Percentiles rank a stretch among this genome's conserved stretches.
phyloP scores from a whole-genome alignment of 257 asterid species.

The Solanum raphanifolium region DNA sequence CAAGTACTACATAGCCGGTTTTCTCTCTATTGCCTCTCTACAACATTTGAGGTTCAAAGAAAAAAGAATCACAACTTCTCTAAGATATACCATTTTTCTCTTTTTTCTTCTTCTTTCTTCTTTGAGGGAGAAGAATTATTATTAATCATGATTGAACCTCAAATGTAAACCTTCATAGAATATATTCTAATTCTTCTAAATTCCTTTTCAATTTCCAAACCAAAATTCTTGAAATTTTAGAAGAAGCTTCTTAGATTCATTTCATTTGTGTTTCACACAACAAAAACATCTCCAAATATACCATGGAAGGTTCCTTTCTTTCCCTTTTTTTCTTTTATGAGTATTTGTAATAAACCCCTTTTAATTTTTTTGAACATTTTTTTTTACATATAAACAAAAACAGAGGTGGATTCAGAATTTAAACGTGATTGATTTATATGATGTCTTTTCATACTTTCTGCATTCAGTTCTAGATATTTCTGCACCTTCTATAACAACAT shows the following conservation, averaged over 20 bases:
- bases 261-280: neutral
- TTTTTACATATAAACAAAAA: neutral
- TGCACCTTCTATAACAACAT: neutral
- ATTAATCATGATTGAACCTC: constrained; percentile 5
- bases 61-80: constrained; percentile 29
- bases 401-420: neutral
- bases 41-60: neutral
- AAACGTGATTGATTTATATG: neutral
- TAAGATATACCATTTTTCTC: neutral
- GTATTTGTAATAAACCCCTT: neutral
- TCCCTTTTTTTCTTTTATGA: neutral
- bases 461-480: neutral
- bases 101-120: constrained; percentile 14
- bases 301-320: neutral
- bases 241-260: constrained; percentile 7
- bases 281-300: neutral
- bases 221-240: neutral
- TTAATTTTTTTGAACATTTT: neutral
- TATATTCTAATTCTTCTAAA: neutral
- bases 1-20: constrained; percentile 17
- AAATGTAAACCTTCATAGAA: constrained; percentile 8
- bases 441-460: neutral
- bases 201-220: neutral
- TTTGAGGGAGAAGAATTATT: constrained; percentile 20
- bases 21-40: constrained; percentile 9